Evolutionary conservation across 2,329 filamentous ascomycete species (phyloP).

Genomic region (Ophiocordyceps robertsii): DNA sequence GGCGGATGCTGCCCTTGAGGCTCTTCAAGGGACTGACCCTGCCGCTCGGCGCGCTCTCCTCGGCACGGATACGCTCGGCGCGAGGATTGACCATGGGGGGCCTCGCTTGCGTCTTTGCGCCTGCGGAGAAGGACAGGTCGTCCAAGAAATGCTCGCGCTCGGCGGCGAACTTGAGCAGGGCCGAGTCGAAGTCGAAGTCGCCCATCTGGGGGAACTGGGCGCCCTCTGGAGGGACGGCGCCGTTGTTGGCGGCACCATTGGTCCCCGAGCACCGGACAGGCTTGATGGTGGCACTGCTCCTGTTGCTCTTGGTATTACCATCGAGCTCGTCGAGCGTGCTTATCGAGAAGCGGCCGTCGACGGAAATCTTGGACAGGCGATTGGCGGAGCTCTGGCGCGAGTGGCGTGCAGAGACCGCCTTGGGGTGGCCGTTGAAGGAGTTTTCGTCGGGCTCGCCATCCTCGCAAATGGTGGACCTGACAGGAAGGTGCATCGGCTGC

Average conservation of each 20-base stretch:
- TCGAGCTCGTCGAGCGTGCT: slow-evolving; percentile 45
- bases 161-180: slow-evolving; percentile 86
- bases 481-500: slow-evolving; percentile 17
- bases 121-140: slow-evolving; percentile 79
- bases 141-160: slow-evolving; percentile 89
- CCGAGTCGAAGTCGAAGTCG: slow-evolving; percentile 88
- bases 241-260: slow-evolving; percentile 13
- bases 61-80: slow-evolving; percentile 67
- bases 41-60: slow-evolving; percentile 45
- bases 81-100: slow-evolving; percentile 65
- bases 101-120: slow-evolving; percentile 57
- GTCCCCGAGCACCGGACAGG: slow-evolving; percentile 19
- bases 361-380: slow-evolving; percentile 40
- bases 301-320: slow-evolving; percentile 45
- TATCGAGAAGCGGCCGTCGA: slow-evolving; percentile 37
- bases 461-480: slow-evolving; percentile 48
- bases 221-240: slow-evolving; percentile 10
- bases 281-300: slow-evolving; percentile 52
- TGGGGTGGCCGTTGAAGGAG: slow-evolving; percentile 15
- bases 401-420: slow-evolving; percentile 31
- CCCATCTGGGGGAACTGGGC: slow-evolving; percentile 20
- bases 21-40: slow-evolving; percentile 42
- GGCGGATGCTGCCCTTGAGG: slow-evolving; percentile 73
- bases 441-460: slow-evolving; percentile 43
- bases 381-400: slow-evolving; percentile 49